phyloP scores from a whole-genome alignment of 495 filamentous ascomycete species.

The Talaromyces liani region DNA sequence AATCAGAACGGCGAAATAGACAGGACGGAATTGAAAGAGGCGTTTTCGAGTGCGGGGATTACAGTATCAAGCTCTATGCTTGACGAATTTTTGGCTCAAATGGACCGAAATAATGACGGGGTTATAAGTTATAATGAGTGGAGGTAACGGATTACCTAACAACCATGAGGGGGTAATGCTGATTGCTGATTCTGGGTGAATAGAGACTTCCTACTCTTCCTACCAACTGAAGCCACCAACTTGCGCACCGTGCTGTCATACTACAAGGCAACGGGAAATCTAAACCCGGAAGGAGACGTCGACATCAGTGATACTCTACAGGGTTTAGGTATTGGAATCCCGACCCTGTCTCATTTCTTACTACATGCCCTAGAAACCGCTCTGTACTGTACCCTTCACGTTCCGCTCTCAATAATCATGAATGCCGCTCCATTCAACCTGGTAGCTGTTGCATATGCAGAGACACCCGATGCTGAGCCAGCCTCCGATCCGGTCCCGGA shows the following conservation, averaged over 20 bases:
- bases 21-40: conserved; percentile 69
- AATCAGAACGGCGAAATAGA: conserved; percentile 85
- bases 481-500: conserved; percentile 9
- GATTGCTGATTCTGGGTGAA: neutral
- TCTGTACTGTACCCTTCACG: conserved; percentile 34
- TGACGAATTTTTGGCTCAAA: conserved; percentile 77
- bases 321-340: conserved; percentile 83
- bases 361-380: conserved; percentile 28
- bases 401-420: conserved; percentile 14
- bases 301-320: conserved; percentile 81
- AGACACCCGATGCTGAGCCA: conserved; percentile 20
- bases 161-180: neutral
- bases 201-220: conserved; percentile 93
- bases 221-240: conserved; percentile 65
- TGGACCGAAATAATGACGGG: conserved; percentile 84
- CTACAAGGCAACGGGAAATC: conserved; percentile 80
- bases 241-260: conserved; percentile 85
- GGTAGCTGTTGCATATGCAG: conserved; percentile 32
- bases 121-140: conserved; percentile 90
- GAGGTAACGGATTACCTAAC: conserved; percentile 53
- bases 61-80: conserved; percentile 69
- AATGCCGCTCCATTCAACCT: conserved; percentile 25
- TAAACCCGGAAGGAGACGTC: conserved; percentile 93
- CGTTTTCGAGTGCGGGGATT: conserved; percentile 72
- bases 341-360: conserved; percentile 53